Base-by-base conservation (phyloP, 2,329 filamentous ascomycete species). In the Verticillium tricorpus region DNA sequence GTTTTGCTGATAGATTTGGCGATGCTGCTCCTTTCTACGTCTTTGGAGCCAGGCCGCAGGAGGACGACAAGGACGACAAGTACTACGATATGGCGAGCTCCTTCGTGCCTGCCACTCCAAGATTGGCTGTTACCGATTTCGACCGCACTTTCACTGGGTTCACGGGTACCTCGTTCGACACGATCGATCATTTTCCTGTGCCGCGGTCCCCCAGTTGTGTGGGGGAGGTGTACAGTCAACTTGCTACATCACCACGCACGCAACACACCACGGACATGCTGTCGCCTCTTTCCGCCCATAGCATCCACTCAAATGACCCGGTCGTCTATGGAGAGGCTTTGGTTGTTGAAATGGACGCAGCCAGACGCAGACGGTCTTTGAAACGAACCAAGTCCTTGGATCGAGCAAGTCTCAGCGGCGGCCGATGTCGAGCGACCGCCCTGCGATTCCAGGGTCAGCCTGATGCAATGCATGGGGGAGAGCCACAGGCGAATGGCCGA, bases 1-100 rank as follows among this genome's bases (percentile, higher is more conserved):
- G 76, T 7, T 76, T 77, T 39, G 69, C 73, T 3, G 80, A 81
- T 59, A 76, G 75, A 22, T 73, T 78, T 40, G 75, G 77, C 14
- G 78, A 81, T 32, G 70, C 74, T 1, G 75, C 79, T 1, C 80
- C 80, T 1, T 83, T 82, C 63, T 80, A 79, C 64, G 75, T 82
- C 34, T 82, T 83, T 65, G 80, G 80, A 1, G 72, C 74, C 32
- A 69, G 62, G 25, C 60, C 62, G 8, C 32, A 50, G 22, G 60
- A 58, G 9, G 60, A 58, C 3, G 14, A 45, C n/a, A 54, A 58
- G 2, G 37, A 57, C 17, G 12, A 52, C n/a, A 55, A 60, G 22
- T 15, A 56, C 31, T 15, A 56, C 32, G 54, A 40, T 12, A 4
- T 19, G 9, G 3, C n/a, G 9, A 52, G 19, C 45, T 8, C 19